phyloP scores from a whole-genome alignment of 78 protist species.

The Bodo saltans region DNA sequence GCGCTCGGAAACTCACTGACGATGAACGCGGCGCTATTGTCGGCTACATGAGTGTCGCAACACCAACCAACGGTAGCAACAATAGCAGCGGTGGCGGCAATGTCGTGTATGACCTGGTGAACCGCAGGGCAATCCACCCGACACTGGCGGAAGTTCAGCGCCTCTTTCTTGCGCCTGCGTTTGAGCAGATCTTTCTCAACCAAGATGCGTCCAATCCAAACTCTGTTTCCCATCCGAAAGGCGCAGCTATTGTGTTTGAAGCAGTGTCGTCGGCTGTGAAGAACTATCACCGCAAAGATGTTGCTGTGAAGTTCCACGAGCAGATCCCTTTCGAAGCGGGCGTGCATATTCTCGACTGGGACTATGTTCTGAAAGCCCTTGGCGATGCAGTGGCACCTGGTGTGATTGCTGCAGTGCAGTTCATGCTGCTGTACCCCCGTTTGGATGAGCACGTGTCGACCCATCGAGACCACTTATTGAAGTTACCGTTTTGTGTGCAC shows the following conservation, averaged over 20 bases:
- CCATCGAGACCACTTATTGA: conserved; percentile 89
- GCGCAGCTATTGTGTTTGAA: background rate
- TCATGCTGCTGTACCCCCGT: conserved; percentile 1
- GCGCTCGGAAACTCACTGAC: conserved; percentile 62
- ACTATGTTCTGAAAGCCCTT: background rate
- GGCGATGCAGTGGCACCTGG: no score
- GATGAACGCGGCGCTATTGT: conserved; percentile 71
- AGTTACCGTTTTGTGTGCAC: conserved; percentile 94
- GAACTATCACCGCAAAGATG: background rate
- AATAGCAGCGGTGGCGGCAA: no score
- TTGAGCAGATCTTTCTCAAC: conserved; percentile 26
- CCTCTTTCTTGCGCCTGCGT: conserved; percentile 38
- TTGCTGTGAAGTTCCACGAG: background rate
- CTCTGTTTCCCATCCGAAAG: background rate
- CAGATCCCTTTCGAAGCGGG: background rate
- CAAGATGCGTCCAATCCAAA: conserved; percentile 32
- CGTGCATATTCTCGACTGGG: no score
- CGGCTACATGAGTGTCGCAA: conserved; percentile 46
- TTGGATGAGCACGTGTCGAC: conserved; percentile 88
- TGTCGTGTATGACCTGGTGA: background rate
- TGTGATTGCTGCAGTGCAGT: background rate
- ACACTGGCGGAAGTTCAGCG: background rate
- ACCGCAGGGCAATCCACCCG: conserved; percentile 26
- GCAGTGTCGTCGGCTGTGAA: background rate
- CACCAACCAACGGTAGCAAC: no score